Evolutionary conservation across 352 stramenopile genomes (phyloP), one percentile per base, ranked within the genome.

Genomic region (Globisporangium echinulatum): DNA sequence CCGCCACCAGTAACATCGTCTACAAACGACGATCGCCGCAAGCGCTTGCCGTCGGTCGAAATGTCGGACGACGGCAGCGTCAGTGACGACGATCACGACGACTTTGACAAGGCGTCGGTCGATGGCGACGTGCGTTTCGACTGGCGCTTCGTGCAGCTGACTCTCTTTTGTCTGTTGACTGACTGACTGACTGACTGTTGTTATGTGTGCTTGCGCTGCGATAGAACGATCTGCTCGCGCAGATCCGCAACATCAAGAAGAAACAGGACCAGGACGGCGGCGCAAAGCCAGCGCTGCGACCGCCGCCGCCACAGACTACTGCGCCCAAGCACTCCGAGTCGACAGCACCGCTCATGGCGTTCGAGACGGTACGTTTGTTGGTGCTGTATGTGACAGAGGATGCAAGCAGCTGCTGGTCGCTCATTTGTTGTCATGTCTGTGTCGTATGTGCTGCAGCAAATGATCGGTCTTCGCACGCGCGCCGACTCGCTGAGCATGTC

Each of bases 21-120:
- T 14, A 44, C 40, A 44, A 13, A 44, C 40, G 49, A 59, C 9
- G 64, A 82, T 25, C 69, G 60, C 8, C 58, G 55, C 7, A 66
- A 79, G 52, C 69, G 70, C 44, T 54, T 95, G 48, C 83, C 83
- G 1, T 89, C 74, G 2, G 70, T 95, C 8, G 77, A 80, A 25
- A 89, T 95, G 80, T 95, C 85, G 9, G 85, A 95, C 38, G 84
- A 93, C 53, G 85, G 82, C 50, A 88, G 80, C 43, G 67, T 80
- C 37, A 74, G 82, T 60, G 69, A 58, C n/a, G 25, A 10, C n/a
- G 72, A 64, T 17, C 56, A 63, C 11, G 70, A 75, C 44, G 73
- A 70, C 0, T 73, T 75, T 7, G 76, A 73, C 38, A 79, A 79
- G 53, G 62, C 57, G 6, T 94, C 81, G 5, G 88, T 84, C 53